Base-by-base conservation (phyloP, 2,329 filamentous ascomycete species). In the Aspergillus pseudoviridinutans region DNA sequence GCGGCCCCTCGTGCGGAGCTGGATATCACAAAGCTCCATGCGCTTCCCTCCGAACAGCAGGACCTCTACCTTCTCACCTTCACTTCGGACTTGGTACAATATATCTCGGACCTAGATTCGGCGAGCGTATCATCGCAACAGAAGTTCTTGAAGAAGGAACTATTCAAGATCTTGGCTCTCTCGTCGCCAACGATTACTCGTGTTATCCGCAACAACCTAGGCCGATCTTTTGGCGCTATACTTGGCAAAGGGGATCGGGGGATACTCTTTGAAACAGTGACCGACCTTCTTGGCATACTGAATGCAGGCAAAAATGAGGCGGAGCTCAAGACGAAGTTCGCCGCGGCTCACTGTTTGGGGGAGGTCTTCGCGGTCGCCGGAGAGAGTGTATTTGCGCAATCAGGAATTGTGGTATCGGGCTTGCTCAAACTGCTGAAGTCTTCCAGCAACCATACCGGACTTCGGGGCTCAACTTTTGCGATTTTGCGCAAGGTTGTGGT, bases 1-100 rank as follows among this genome's bases (percentile, higher is more conserved):
- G 70, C 66, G 61, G 62, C 63, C 55, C 71, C 71, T 57, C 68
- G 64, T 61, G 64, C 69, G 52, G 90, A 96, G 80, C 89, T 99
- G 73, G 92, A 99, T 72, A 79, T 96, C 65, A 79, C 87, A 68
- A 96, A 96, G 81, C 87, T 99, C 50, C 89, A 96, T 75, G 84
- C 90, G 53, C 85, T 97, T 50, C 91, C 93, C 47, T 86, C 90
- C 54, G 94, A 99, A 78, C 94, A 99, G 74, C 94, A 99, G 76
- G 92, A 97, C 69, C 85, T 99, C 12, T 95, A 94, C 74, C 84
- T 99, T 61, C 82, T 99, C 59, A 95, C 88, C 27, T 97, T 95
- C 71, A 89, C 92, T 38, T 89, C 92, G 28, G 86, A 89, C 59
- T 82, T 99, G 56, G 88, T 87, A 61, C 89, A 88, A 65, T 90